These are phyloP conservation scores for Fraxinus excelsior DNA, from an alignment of 257 asterid genomes.

Conservation along the genomic window DNA sequence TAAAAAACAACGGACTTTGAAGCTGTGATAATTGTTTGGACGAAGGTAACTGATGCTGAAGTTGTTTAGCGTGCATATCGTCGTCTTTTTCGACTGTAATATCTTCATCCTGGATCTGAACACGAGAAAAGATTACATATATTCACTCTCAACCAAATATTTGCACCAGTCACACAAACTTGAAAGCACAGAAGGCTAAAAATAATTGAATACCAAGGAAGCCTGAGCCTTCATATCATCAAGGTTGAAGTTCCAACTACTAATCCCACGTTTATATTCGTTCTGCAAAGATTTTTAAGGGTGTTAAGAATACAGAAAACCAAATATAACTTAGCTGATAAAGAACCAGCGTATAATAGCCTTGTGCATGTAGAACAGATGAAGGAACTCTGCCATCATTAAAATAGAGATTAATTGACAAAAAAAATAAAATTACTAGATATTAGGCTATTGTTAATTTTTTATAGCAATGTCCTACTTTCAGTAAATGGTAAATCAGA, in stretches of 20 bases:
- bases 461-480: not conserved
- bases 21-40: slow-evolving; percentile 42
- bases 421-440: not conserved
- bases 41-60: slow-evolving; percentile 44
- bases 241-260: slow-evolving; percentile 77
- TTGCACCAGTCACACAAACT: slow-evolving; percentile 8
- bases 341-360: not conserved
- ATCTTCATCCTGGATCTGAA: slow-evolving; percentile 85
- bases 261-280: slow-evolving; percentile 82
- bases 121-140: slow-evolving; percentile 23
- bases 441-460: not conserved
- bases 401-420: not conserved
- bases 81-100: slow-evolving; percentile 59
- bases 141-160: slow-evolving; percentile 2
- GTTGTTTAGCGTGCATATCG: slow-evolving; percentile 49
- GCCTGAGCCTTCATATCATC: slow-evolving; percentile 88
- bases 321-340: slow-evolving; percentile 10
- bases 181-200: slow-evolving; percentile 15
- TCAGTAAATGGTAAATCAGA: not conserved
- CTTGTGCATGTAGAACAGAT: not conserved
- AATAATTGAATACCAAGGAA: slow-evolving; percentile 56
- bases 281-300: slow-evolving; percentile 44
- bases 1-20: slow-evolving; percentile 67
- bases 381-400: not conserved
- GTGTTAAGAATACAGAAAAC: slow-evolving; percentile 21